Evolutionary conservation across 2,329 filamentous ascomycete species (phyloP).

Genomic region (Curvularia eragrostidis): DNA sequence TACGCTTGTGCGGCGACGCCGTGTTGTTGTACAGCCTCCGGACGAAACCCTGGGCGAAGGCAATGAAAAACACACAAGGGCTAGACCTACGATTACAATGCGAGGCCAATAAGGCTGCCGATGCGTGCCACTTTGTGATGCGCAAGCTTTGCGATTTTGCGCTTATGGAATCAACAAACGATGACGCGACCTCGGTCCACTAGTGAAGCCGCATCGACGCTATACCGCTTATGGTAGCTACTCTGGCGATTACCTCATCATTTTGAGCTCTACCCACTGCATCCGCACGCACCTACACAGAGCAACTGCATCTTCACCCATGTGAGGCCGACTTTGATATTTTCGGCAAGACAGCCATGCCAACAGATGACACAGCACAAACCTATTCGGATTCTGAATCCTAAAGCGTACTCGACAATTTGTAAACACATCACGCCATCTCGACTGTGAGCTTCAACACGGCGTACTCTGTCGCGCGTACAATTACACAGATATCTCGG

Average conservation of each 20-base stretch:
- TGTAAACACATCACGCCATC: constrained; percentile 15
- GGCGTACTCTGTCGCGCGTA: not conserved
- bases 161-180: constrained; percentile 28
- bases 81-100: constrained; percentile 3
- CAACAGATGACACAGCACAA: constrained; percentile 13
- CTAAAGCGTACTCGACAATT: constrained; percentile 4
- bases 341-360: constrained; percentile 21
- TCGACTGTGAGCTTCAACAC: constrained; percentile 3
- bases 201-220: constrained; percentile 21
- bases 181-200: constrained; percentile 21
- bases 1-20: constrained; percentile 11
- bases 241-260: constrained; percentile 33
- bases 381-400: constrained; percentile 7
- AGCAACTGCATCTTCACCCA: constrained; percentile 17
- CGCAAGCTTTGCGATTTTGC: constrained; percentile 23
- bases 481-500: not conserved
- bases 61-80: constrained; percentile 12
- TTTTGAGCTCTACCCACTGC: constrained; percentile 21
- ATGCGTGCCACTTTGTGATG: constrained; percentile 14
- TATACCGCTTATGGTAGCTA: constrained; percentile 24
- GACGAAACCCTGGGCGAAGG: constrained; percentile 8
- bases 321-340: not conserved
- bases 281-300: constrained; percentile 4
- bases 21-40: constrained; percentile 11
- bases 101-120: constrained; percentile 1